Conservation (phyloP, 2,329 filamentous ascomycete species). For the Scytalidium lignicola region DNA sequence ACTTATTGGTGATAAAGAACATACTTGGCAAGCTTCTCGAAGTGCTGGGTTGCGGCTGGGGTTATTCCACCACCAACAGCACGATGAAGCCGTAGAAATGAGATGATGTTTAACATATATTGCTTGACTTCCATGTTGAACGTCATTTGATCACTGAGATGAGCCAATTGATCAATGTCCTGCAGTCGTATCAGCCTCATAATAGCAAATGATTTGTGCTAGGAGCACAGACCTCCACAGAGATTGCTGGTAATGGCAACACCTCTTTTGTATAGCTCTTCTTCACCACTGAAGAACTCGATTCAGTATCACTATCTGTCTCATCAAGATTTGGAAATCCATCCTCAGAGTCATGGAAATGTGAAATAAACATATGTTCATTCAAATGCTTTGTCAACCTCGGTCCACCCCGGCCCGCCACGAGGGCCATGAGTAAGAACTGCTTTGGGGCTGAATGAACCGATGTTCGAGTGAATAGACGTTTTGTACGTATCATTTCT, state of each 20-base stretch:
- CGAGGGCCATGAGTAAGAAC: constrained; percentile 76
- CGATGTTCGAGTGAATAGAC: constrained; percentile 70
- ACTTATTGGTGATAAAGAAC: constrained; percentile 12
- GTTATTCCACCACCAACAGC: constrained; percentile 76
- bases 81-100: constrained; percentile 83
- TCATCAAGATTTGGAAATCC: constrained; percentile 74
- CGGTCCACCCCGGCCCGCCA: constrained; percentile 45
- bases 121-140: constrained; percentile 73
- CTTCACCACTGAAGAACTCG: constrained; percentile 27
- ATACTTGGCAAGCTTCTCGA: constrained; percentile 60
- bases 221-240: constrained; percentile 15
- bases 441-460: constrained; percentile 69
- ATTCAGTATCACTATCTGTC: constrained; percentile 17
- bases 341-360: constrained; percentile 70
- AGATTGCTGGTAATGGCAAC: constrained; percentile 18
- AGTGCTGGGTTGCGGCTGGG: constrained; percentile 71
- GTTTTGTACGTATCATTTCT: constrained; percentile 73
- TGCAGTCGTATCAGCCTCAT: constrained; percentile 11
- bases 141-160: constrained; percentile 52
- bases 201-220: not conserved
- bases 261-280: constrained; percentile 16
- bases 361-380: constrained; percentile 82
- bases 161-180: constrained; percentile 30
- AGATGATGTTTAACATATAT: constrained; percentile 82
- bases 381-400: constrained; percentile 58